Percentiles rank a stretch among this genome's conserved stretches.
phyloP scores from a whole-genome alignment of 768 basidiomycete genomes.

The Trametes coccinea region DNA sequence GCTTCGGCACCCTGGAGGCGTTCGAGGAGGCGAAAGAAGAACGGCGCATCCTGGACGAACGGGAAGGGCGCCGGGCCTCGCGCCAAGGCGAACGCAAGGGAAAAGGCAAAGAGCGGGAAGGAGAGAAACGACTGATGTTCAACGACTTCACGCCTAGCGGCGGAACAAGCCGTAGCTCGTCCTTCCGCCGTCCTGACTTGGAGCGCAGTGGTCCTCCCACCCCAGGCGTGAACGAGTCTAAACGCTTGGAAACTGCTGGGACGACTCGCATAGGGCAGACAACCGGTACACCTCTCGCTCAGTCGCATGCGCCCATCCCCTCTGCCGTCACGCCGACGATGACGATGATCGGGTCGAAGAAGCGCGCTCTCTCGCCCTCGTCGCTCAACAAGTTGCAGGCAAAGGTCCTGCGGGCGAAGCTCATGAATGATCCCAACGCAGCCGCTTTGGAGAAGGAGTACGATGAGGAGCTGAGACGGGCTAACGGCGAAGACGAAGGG shows the following conservation, averaged over 20 bases:
- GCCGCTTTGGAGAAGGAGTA: slow-evolving; percentile 82
- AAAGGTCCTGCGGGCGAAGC: slow-evolving; percentile 85
- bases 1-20: slow-evolving; percentile 81
- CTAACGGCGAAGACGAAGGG: slow-evolving; percentile 39
- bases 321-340: slow-evolving; percentile 80
- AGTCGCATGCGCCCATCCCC: slow-evolving; percentile 82
- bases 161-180: slow-evolving; percentile 76
- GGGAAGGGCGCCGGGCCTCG: slow-evolving; percentile 55
- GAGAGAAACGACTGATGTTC: slow-evolving; percentile 65
- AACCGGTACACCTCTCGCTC: slow-evolving; percentile 48
- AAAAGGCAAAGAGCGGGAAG: slow-evolving; percentile 28
- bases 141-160: slow-evolving; percentile 60
- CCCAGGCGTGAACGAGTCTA: slow-evolving; percentile 30
- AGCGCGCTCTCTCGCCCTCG: slow-evolving; percentile 64
- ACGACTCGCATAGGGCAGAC: slow-evolving; percentile 59
- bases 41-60: slow-evolving; percentile 79
- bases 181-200: slow-evolving; percentile 79
- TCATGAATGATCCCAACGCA: slow-evolving; percentile 81
- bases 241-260: slow-evolving; percentile 47
- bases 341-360: slow-evolving; percentile 29
- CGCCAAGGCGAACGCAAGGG: slow-evolving; percentile 40
- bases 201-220: slow-evolving; percentile 55
- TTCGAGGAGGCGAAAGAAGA: slow-evolving; percentile 92
- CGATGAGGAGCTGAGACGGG: slow-evolving; percentile 61
- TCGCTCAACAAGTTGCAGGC: slow-evolving; percentile 93